A percentile compares a stretch with the other conserved stretches of the same genome.
Conservation (phyloP, 192 early-diverging fungal species). For the Coemansia sp. region DNA sequence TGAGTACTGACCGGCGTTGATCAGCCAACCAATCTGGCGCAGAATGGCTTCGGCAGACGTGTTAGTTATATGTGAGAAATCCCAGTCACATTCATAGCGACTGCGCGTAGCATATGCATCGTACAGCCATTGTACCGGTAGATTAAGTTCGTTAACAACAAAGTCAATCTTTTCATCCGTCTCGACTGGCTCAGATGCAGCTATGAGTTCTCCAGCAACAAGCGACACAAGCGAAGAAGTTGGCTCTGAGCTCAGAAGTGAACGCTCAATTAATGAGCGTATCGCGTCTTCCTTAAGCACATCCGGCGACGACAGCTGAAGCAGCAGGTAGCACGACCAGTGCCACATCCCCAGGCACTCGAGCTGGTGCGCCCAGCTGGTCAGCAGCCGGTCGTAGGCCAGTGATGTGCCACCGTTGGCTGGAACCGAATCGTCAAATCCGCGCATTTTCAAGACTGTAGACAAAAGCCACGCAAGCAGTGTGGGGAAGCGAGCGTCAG, state of each 20-base stretch:
- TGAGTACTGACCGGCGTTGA: slow-evolving; percentile 49
- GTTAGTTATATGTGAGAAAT: slow-evolving; percentile 12
- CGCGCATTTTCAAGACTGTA: slow-evolving; percentile 41
- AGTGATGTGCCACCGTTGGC: slow-evolving; percentile 5
- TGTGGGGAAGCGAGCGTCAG: slow-evolving; percentile 71
- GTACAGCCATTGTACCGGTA: slow-evolving; percentile 62
- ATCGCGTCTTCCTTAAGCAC: slow-evolving; percentile 51
- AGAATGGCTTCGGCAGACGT: slow-evolving; percentile 12
- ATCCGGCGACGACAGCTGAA: slow-evolving; percentile 58
- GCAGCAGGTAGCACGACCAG: slow-evolving; percentile 77
- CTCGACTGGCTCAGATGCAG: neutral
- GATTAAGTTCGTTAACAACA: slow-evolving; percentile 55
- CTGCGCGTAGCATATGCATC: slow-evolving; percentile 47
- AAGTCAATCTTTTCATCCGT: slow-evolving; percentile 39
- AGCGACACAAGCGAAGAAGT: slow-evolving; percentile 8
- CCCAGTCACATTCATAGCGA: slow-evolving; percentile 52
- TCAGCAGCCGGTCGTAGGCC: slow-evolving; percentile 56
- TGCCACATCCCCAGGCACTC: slow-evolving; percentile 77
- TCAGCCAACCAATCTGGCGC: slow-evolving; percentile 31
- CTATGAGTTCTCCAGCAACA: slow-evolving; percentile 4
- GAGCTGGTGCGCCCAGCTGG: slow-evolving; percentile 65
- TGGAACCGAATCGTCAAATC: slow-evolving; percentile 44
- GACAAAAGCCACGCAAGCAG: slow-evolving; percentile 59
- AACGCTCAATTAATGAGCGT: slow-evolving; percentile 30
- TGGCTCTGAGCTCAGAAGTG: slow-evolving; percentile 20